These are phyloP conservation scores for Globisporangium abappressorium DNA, from an alignment of 352 stramenopile species.

Conservation along the genomic window DNA sequence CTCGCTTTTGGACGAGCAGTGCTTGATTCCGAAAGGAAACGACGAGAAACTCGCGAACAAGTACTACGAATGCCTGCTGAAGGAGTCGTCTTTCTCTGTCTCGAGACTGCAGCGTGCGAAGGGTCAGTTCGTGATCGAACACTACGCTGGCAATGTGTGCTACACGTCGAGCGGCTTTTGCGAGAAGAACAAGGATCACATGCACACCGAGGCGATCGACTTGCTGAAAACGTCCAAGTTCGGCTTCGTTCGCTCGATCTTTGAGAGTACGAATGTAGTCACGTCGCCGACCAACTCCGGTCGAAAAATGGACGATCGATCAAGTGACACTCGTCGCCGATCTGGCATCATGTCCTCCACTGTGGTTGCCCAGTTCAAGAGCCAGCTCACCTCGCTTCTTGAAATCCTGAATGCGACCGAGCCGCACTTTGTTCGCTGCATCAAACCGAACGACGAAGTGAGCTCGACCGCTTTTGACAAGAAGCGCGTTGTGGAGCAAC, in stretches of 20 bases:
- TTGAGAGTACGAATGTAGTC: conserved; percentile 36
- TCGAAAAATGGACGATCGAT: conserved; percentile 20
- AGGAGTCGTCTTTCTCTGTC: conserved; percentile 68
- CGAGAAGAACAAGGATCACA: conserved; percentile 90
- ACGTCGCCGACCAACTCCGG: conserved; percentile 17
- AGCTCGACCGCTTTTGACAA: conserved; percentile 62
- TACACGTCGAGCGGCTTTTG: conserved; percentile 83
- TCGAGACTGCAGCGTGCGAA: conserved; percentile 77
- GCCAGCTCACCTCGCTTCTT: conserved; percentile 90
- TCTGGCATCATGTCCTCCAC: conserved; percentile 83
- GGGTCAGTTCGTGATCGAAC: conserved; percentile 81
- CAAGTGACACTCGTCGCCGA: conserved; percentile 41
- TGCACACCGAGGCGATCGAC: conserved; percentile 78
- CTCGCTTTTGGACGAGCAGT: conserved; percentile 83
- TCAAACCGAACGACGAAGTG: conserved; percentile 84
- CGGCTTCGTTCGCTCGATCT: conserved; percentile 68
- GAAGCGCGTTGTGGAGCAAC: conserved; percentile 73
- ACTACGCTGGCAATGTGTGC: conserved; percentile 84
- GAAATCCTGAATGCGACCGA: conserved; percentile 93
- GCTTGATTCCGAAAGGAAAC: conserved; percentile 77
- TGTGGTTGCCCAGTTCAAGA: conserved; percentile 92
- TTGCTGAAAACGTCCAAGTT: conserved; percentile 64
- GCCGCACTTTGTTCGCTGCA: conserved; percentile 90
- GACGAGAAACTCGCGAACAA: conserved; percentile 85
- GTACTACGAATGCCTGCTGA: conserved; percentile 63